phyloP scores from a whole-genome alignment of 2,329 filamentous ascomycete genomes.

The Fusarium continuum region DNA sequence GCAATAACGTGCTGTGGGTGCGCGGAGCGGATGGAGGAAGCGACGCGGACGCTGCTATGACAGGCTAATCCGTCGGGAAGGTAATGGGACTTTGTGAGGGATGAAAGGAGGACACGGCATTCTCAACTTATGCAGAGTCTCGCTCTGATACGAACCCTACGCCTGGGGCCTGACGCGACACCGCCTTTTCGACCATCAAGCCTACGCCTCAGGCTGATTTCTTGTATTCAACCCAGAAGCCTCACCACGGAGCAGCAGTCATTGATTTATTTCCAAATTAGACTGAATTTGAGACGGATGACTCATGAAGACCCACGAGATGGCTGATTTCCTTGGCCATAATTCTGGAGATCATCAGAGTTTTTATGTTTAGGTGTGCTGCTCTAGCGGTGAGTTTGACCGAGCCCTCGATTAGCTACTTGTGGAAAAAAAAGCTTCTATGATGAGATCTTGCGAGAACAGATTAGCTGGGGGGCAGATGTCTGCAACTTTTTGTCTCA shows the following conservation, averaged over 20 bases:
- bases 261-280: conserved; percentile 9
- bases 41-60: conserved; percentile 67
- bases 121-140: conserved; percentile 15
- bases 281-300: conserved; percentile 5
- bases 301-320: neutral
- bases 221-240: conserved; percentile 15
- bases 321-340: conserved; percentile 2
- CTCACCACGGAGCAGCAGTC: neutral
- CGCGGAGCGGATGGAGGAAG: conserved; percentile 64
- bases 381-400: neutral
- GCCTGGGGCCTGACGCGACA: conserved; percentile 13
- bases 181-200: conserved; percentile 22
- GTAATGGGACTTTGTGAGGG: conserved; percentile 11
- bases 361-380: neutral
- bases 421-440: neutral
- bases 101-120: conserved; percentile 12
- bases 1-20: conserved; percentile 98
- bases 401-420: neutral
- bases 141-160: conserved; percentile 11
- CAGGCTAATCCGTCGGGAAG: conserved; percentile 51
- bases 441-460: neutral
- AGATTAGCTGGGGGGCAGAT: neutral
- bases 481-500: no score
- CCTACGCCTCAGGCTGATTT: conserved; percentile 10
- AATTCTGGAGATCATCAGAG: conserved; percentile 15